phyloP scores from a whole-genome alignment of 441 rosid species.

The Jatropha podagrica region DNA sequence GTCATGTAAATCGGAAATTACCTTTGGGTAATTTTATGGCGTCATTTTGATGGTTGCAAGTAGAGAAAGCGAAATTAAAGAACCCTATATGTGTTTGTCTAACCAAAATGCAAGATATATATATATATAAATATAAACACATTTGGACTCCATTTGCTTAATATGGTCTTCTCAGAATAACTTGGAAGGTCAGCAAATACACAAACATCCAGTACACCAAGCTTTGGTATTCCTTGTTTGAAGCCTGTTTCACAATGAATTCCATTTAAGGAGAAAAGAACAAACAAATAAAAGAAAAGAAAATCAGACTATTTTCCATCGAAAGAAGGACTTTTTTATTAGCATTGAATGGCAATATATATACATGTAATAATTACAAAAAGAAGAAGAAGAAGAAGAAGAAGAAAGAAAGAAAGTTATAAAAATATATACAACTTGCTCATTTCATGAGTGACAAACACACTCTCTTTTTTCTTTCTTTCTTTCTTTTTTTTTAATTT shows the following conservation, averaged over 20 bases:
- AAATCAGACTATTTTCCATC: conserved; percentile 11
- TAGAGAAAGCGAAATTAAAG: conserved; percentile 9
- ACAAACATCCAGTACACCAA: conserved; percentile 60
- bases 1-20: conserved; percentile 3
- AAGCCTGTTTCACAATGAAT: conserved; percentile 56
- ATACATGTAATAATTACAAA: conserved; percentile 5
- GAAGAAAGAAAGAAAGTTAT: not conserved
- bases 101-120: conserved; percentile 25
- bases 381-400: not conserved
- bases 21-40: conserved; percentile 13
- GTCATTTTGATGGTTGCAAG: not conserved
- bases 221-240: conserved; percentile 58
- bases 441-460: conserved; percentile 2
- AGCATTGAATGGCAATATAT: not conserved
- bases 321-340: conserved; percentile 2
- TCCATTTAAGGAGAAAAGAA: conserved; percentile 35
- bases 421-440: conserved; percentile 15
- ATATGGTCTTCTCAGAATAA: conserved; percentile 58
- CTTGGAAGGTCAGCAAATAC: conserved; percentile 63
- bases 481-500: not conserved
- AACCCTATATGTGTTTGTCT: conserved; percentile 17
- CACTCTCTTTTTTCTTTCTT: no score
- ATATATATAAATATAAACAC: conserved; percentile 27
- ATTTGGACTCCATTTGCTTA: conserved; percentile 32
- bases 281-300: conserved; percentile 1